These are phyloP conservation scores for Sugiyamaella smithiae DNA, from an alignment of 805 yeast genomes.

Conservation along the genomic window DNA sequence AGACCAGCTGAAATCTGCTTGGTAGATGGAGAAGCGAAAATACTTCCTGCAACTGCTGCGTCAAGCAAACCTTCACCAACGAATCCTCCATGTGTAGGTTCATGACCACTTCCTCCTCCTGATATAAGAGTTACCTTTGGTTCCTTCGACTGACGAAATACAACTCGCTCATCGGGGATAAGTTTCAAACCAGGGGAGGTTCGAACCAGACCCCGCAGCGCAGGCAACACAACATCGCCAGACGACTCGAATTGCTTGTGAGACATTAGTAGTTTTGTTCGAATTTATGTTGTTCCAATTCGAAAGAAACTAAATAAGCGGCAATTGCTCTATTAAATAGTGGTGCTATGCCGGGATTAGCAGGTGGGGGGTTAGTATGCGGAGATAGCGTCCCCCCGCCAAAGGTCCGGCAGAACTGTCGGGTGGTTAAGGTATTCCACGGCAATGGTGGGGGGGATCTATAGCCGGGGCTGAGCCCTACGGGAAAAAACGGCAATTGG, in stretches of 20 bases:
- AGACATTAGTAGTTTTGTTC: constrained; percentile 23
- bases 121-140: constrained; percentile 61
- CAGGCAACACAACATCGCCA: constrained; percentile 37
- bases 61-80: constrained; percentile 81
- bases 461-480: no score
- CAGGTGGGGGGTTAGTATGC: constrained; percentile 4
- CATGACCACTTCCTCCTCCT: constrained; percentile 97
- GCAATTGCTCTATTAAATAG: background rate
- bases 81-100: constrained; percentile 89
- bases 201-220: constrained; percentile 51
- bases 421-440: background rate
- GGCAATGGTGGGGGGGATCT: no score
- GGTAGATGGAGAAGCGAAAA: constrained; percentile 95
- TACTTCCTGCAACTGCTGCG: constrained; percentile 85
- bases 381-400: background rate
- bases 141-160: constrained; percentile 12
- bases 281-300: no score
- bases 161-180: constrained; percentile 47
- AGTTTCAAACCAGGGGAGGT: constrained; percentile 54
- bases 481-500: no score
- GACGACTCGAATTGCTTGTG: constrained; percentile 33
- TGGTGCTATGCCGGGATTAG: background rate
- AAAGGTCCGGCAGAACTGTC: background rate
- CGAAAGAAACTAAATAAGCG: no score
- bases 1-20: constrained; percentile 76